Evolutionary conservation across 1,284 basidiomycete genomes (phyloP), one percentile per base, ranked within the genome.

Genomic region (Cerioporus squamosus): DNA sequence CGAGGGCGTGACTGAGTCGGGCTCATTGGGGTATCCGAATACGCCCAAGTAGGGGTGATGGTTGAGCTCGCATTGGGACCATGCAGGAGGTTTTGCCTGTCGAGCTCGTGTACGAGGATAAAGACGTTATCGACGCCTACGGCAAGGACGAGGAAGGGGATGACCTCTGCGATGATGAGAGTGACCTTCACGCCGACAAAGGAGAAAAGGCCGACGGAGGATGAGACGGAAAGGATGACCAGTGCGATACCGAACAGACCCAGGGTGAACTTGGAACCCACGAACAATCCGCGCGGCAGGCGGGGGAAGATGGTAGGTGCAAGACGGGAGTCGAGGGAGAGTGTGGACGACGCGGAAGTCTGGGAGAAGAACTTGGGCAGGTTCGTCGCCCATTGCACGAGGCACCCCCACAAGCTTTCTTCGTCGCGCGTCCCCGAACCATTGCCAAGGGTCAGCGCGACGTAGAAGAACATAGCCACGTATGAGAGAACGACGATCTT

Each of bases 121-220:
- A 98, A 98, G 55, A 98, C 94, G 68, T 99, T 99, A 79, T 99
- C 97, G 42, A 98, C 95, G 3, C 97, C 97, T 38, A 99, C 96
- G 0, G 97, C 97, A 20, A 99, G 85, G 7, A 98, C 94, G 48
- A 99, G 86, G 85, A 99, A 99, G 0, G 97, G 97, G 52, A 98
- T 97, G 58, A 98, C 97, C 78, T 98, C 97, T 14, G 96, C 97
- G 61, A 99, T 98, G 74, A 98, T 95, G 52, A 98, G 82, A 2
- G 95, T 98, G 7, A 95, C 94, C 70, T 94, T 93, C 62, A 99
- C 92, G 33, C 92, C 92, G 12, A 96, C 71, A 12, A 90, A 72
- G 22, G 95, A 97, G 82, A 97, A 98, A 60, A 98, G 81, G 5
- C 94, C 97, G 55, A 98, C 92, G 2, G 95, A 94, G 0, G 95